Evolutionary conservation across 2,329 filamentous ascomycete species (phyloP).

Genomic region (Penicillium sumatraense): DNA sequence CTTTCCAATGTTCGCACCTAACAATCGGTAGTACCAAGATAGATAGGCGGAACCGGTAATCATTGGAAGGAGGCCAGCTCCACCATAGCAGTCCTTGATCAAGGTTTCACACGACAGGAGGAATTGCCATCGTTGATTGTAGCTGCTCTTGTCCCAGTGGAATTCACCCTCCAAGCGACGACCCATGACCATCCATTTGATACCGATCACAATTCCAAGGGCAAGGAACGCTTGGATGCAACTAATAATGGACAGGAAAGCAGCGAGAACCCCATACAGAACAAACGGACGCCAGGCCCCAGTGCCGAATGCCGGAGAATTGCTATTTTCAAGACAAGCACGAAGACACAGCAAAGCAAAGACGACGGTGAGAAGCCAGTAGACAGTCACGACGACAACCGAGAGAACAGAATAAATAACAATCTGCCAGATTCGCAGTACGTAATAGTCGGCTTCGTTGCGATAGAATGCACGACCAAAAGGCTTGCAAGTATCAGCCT

Average conservation of each 20-base stretch:
- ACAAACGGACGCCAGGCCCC: slow-evolving; percentile 47
- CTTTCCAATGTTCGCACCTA: slow-evolving; percentile 59
- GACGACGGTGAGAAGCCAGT: slow-evolving; percentile 54
- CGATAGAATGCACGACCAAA: slow-evolving; percentile 63
- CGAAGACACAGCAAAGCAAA: slow-evolving; percentile 53
- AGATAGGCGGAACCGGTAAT: slow-evolving; percentile 60
- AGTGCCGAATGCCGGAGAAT: slow-evolving; percentile 23
- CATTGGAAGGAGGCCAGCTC: slow-evolving; percentile 57
- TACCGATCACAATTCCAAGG: slow-evolving; percentile 48
- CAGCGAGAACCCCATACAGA: slow-evolving; percentile 30
- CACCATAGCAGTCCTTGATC: slow-evolving; percentile 55
- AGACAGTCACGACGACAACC: slow-evolving; percentile 53
- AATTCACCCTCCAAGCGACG: slow-evolving; percentile 58
- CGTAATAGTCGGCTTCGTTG: slow-evolving; percentile 55
- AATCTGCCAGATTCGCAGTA: slow-evolving; percentile 54
- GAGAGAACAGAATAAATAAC: slow-evolving; percentile 56
- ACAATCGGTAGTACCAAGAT: slow-evolving; percentile 57
- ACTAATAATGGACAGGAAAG: slow-evolving; percentile 38
- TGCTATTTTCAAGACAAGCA: slow-evolving; percentile 30
- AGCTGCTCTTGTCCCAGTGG: slow-evolving; percentile 61
- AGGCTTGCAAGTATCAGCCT: slow-evolving; percentile 44
- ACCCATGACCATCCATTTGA: slow-evolving; percentile 60
- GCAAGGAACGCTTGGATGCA: slow-evolving; percentile 51
- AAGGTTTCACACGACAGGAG: slow-evolving; percentile 58
- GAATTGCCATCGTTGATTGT: slow-evolving; percentile 64